Percentiles rank a stretch among this genome's conserved stretches.
These are phyloP conservation scores for Yamadazyma paraphyllophila DNA, from an alignment of 805 yeast genomes.

Conservation along the genomic window DNA sequence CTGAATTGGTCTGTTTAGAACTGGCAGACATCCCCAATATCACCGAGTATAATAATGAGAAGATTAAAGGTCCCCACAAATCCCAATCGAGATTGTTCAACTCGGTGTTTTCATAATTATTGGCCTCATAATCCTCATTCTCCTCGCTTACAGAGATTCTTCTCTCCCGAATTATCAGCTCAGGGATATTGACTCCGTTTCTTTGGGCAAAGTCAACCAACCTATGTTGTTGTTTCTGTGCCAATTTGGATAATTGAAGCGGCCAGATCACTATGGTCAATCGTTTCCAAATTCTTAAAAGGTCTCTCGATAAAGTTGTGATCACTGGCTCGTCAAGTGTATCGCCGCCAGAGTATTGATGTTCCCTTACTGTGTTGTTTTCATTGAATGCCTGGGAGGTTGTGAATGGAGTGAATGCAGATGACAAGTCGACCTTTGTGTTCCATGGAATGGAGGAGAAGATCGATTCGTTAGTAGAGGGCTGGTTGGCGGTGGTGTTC, in stretches of 20 bases:
- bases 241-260: conserved; percentile 35
- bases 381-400: conserved; percentile 17
- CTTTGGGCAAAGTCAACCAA: conserved; percentile 33
- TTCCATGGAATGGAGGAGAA: conserved; percentile 13
- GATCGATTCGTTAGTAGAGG: not conserved
- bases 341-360: conserved; percentile 65
- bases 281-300: conserved; percentile 34
- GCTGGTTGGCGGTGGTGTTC: not conserved
- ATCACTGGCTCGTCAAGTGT: conserved; percentile 70
- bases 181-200: conserved; percentile 37
- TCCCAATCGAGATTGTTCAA: conserved; percentile 51
- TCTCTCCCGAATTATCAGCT: conserved; percentile 27
- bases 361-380: conserved; percentile 36
- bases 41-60: conserved; percentile 55
- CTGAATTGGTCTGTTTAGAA: conserved; percentile 44
- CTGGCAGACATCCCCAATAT: conserved; percentile 49
- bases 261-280: conserved; percentile 46
- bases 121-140: conserved; percentile 27
- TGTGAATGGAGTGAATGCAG: conserved; percentile 34
- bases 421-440: conserved; percentile 28
- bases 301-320: conserved; percentile 47
- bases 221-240: conserved; percentile 31
- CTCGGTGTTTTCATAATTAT: conserved; percentile 19
- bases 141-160: conserved; percentile 27
- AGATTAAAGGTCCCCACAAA: conserved; percentile 70